Conservation (phyloP, 1,284 basidiomycete species). For the Ustilago shanxiensis region DNA sequence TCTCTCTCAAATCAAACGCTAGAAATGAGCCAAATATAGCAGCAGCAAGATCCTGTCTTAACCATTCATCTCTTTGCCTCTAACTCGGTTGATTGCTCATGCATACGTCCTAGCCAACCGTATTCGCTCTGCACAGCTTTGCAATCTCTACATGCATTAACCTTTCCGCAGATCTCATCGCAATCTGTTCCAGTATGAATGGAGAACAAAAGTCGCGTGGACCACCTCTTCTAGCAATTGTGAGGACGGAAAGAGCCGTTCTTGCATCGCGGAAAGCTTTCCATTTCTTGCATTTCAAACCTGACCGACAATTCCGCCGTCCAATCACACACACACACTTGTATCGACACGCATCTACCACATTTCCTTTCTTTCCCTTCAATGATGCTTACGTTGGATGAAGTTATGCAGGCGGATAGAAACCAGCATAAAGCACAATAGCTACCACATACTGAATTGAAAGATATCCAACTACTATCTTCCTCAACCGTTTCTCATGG, state of each 20-base stretch:
- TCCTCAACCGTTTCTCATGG: slow-evolving; percentile 68
- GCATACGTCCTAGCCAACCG: no score
- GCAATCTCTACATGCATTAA: no score
- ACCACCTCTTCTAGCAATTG: not conserved
- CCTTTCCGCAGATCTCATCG: no score
- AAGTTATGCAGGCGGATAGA: slow-evolving; percentile 85
- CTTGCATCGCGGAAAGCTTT: slow-evolving; percentile 2
- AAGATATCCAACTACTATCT: slow-evolving; percentile 78
- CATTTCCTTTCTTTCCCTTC: not conserved
- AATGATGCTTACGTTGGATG: not conserved
- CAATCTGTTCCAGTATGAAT: not conserved
- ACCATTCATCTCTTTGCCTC: not conserved
- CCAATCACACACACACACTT: slow-evolving; percentile 7
- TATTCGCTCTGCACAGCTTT: not conserved
- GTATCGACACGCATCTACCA: not conserved
- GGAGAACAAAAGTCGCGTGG: no score
- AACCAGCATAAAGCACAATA: slow-evolving; percentile 84
- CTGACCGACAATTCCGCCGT: slow-evolving; percentile 13
- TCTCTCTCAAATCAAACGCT: not conserved
- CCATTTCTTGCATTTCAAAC: no score
- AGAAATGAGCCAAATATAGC: not conserved
- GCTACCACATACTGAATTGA: slow-evolving; percentile 81
- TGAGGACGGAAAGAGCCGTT: slow-evolving; percentile 20
- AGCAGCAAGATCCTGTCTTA: not conserved
- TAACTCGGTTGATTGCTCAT: no score